Evolutionary conservation across 2,329 filamentous ascomycete species (phyloP), one percentile per base, ranked within the genome.

Genomic region (Fusarium graminum): DNA sequence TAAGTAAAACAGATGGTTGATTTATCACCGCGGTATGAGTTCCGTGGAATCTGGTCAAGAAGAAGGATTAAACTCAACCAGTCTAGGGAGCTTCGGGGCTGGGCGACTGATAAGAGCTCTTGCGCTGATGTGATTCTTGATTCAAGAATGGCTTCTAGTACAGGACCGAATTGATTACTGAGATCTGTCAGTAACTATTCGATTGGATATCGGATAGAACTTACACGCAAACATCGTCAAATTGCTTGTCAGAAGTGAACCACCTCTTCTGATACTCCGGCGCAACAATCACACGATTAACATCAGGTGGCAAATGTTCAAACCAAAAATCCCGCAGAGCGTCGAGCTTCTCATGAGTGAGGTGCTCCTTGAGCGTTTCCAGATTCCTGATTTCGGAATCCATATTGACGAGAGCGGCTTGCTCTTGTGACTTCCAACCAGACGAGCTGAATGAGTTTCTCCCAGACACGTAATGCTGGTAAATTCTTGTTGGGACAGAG

Each of bases 11-110:
- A 75, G 4, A 83, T 41, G 3, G 50, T 63, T 1, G 79, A 74
- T 25, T 85, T 75, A 1, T 78, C 76, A 1, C 79, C 82, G 14
- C 88, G 86, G 75, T 84, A 88, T 64, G 86, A 80, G 71, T 90
- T 90, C 3, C 88, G 83, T 0, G 88, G 80, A 40, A 90, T 80
- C 70, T 90, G 88, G 63, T 90, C 88, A 4, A 90, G 80, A 3
- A 90, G 79, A 3, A 90, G 67, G 7, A 87, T 69, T 0, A 90
- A 72, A 42, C 81, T 80, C 3, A 90, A 76, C 75, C 77, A 80
- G 63, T 80, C 77, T 7, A 73, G 51, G 1, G 79, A 71, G 4
- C 63, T 58, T 6, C 63, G 50, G 6, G 74, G 76, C 12, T 70
- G 60, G 1, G 72, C 60, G 14, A 72, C 52, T 7, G 68, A 65